Conservation (phyloP, 257 asterid species). For the Oldenlandia corymbosa region DNA sequence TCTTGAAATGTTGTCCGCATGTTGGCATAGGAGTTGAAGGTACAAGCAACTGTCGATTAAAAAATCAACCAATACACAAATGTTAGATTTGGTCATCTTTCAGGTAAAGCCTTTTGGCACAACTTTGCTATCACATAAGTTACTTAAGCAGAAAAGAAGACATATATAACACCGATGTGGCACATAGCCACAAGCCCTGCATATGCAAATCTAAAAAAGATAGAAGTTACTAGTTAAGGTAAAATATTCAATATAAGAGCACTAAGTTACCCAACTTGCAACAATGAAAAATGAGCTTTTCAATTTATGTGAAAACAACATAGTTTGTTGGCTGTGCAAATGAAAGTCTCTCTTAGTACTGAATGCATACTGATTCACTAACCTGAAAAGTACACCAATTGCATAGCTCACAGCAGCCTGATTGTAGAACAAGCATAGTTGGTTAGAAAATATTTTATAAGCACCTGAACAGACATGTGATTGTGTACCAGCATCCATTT, state of each 20-base stretch:
- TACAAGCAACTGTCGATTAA: slow-evolving; percentile 68
- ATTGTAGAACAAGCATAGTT: slow-evolving; percentile 10
- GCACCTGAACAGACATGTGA: neutral
- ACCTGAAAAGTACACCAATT: slow-evolving; percentile 38
- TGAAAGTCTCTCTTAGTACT: neutral
- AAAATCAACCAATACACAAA: slow-evolving; percentile 11
- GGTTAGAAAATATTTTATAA: slow-evolving; percentile 14
- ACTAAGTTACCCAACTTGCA: neutral
- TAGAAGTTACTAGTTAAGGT: neutral
- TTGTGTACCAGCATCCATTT: neutral
- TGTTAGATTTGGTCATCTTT: neutral
- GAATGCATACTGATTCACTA: slow-evolving; percentile 6
- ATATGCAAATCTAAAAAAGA: neutral
- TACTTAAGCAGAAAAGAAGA: neutral
- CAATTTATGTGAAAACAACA: neutral
- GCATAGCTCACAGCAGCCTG: slow-evolving; percentile 43
- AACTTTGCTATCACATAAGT: neutral
- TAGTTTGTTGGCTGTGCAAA: neutral
- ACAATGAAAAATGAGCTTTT: neutral
- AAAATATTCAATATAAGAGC: neutral
- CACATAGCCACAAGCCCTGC: neutral
- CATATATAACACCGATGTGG: neutral
- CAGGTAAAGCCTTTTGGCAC: neutral
- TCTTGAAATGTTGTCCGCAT: slow-evolving; percentile 69
- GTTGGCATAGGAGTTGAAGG: slow-evolving; percentile 78